A percentile compares a stretch with the other conserved stretches of the same genome.
phyloP scores from a whole-genome alignment of 1,284 basidiomycete genomes.

The Phylloboletellus chloephorus region DNA sequence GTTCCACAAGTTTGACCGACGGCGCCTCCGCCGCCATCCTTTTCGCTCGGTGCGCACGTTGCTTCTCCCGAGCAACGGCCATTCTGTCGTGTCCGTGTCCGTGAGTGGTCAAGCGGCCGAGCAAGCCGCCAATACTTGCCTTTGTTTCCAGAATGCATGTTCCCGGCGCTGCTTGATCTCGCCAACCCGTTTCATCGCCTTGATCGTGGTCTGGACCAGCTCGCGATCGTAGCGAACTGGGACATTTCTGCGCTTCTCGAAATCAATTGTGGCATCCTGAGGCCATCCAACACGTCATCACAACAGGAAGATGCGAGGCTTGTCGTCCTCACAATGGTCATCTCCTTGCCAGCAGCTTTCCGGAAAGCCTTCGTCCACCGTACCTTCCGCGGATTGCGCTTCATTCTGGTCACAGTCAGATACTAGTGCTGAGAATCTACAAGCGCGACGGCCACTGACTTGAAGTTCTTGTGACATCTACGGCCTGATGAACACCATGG shows the following conservation, averaged over 20 bases:
- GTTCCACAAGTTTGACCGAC: constrained; percentile 69
- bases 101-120: constrained; percentile 3
- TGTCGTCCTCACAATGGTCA: constrained; percentile 80
- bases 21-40: constrained; percentile 52
- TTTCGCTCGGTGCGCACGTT: constrained; percentile 64
- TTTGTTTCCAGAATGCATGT: constrained; percentile 95
- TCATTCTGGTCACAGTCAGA: constrained; percentile 69
- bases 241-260: constrained; percentile 98
- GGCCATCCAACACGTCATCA: neutral
- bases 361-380: constrained; percentile 99
- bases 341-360: constrained; percentile 98
- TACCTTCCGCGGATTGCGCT: constrained; percentile 98
- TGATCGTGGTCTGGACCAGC: constrained; percentile 89
- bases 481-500: constrained; percentile 8
- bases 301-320: neutral
- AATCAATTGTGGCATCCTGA: constrained; percentile 97
- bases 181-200: constrained; percentile 93
- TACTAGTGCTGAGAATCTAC: neutral
- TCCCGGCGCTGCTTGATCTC: constrained; percentile 93
- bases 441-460: constrained; percentile 43
- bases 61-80: constrained; percentile 71
- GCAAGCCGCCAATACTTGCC: constrained; percentile 43
- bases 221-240: constrained; percentile 98
- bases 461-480: constrained; percentile 98
- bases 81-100: constrained; percentile 49